phyloP scores from a whole-genome alignment of 768 basidiomycete species.

The Chalciporus chontae region DNA sequence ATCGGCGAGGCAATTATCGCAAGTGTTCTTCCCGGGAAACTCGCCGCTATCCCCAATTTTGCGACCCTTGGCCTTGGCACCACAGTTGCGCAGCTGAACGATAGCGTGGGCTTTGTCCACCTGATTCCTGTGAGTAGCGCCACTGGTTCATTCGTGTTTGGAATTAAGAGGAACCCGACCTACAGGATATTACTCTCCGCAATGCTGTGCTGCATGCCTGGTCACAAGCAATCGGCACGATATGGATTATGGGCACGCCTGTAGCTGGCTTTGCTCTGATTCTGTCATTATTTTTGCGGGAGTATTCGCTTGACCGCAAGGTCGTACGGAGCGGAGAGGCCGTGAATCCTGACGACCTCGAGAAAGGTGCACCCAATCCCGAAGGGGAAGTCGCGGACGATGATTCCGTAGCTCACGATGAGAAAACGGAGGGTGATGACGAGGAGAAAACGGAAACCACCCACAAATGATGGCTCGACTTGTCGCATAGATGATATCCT shows the following conservation, averaged over 20 bases:
- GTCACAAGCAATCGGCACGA: slow-evolving; percentile 54
- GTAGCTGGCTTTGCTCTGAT: slow-evolving; percentile 52
- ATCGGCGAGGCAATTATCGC: slow-evolving; percentile 70
- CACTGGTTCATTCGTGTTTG: neutral
- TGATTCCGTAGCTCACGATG: too few relatives aligned
- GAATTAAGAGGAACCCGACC: neutral
- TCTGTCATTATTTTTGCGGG: slow-evolving; percentile 48
- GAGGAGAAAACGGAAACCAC: too few relatives aligned
- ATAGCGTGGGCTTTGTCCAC: slow-evolving; percentile 44
- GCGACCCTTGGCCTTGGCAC: slow-evolving; percentile 31
- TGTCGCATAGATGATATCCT: too few relatives aligned
- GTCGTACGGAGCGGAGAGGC: slow-evolving; percentile 36
- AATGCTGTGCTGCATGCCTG: slow-evolving; percentile 56
- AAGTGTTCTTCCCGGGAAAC: slow-evolving; percentile 41
- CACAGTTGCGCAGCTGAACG: slow-evolving; percentile 40
- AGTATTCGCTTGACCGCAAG: slow-evolving; percentile 56
- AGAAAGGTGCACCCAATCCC: slow-evolving; percentile 16
- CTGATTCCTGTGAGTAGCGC: slow-evolving; percentile 18
- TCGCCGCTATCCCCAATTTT: slow-evolving; percentile 33
- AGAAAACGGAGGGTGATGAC: too few relatives aligned
- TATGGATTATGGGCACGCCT: slow-evolving; percentile 66
- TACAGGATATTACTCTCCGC: slow-evolving; percentile 48
- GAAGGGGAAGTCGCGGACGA: too few relatives aligned
- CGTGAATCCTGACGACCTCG: slow-evolving; percentile 23
- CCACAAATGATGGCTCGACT: too few relatives aligned